phyloP scores from a whole-genome alignment of 2,329 filamentous ascomycete species.

The Cercospora sp. region DNA sequence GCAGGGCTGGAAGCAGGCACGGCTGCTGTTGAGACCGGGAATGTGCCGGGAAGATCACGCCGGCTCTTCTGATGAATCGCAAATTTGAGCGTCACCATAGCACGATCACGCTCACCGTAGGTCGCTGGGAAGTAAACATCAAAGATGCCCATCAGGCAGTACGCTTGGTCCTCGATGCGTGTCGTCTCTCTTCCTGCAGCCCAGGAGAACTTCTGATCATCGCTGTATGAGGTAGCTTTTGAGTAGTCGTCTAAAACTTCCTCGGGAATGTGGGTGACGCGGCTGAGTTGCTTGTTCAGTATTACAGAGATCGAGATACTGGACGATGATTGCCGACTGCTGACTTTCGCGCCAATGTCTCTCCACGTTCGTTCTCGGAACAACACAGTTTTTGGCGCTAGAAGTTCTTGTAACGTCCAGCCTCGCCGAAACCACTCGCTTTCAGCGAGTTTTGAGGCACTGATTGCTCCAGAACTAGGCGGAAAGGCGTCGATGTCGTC shows the following conservation, averaged over 20 bases:
- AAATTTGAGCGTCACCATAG: neutral
- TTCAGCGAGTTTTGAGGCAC: neutral
- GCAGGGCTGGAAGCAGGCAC: neutral
- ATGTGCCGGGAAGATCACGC: neutral
- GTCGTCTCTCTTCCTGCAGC: neutral
- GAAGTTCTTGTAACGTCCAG: conserved; percentile 5
- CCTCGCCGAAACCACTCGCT: conserved; percentile 13
- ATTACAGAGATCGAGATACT: too few relatives aligned
- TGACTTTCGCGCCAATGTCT: neutral
- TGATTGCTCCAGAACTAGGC: neutral
- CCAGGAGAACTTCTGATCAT: neutral
- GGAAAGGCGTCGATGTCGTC: neutral
- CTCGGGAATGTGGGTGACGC: neutral
- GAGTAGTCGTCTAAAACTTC: neutral
- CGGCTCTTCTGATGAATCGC: neutral
- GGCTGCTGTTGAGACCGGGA: neutral
- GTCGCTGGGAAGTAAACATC: neutral
- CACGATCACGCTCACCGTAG: neutral
- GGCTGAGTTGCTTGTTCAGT: neutral
- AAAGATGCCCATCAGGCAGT: conserved; percentile 2
- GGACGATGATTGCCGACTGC: neutral
- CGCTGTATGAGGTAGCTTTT: neutral
- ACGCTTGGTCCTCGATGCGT: neutral
- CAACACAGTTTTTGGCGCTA: conserved; percentile 17
- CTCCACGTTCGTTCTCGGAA: conserved; percentile 14